These are phyloP conservation scores for Penicillium crystallinum DNA, from an alignment of 495 filamentous ascomycete species.

Conservation along the genomic window DNA sequence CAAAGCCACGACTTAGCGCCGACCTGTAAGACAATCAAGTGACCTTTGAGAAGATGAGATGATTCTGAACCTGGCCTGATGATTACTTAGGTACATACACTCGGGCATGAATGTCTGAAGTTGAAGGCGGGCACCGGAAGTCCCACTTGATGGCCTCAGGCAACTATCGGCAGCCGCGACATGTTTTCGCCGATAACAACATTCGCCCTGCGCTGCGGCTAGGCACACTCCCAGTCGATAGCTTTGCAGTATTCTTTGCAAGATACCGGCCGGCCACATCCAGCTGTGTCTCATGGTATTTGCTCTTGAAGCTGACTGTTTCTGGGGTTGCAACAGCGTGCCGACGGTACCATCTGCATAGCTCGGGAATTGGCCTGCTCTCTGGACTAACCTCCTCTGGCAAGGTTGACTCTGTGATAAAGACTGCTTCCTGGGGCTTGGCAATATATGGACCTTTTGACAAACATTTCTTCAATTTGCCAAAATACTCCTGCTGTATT, in stretches of 20 bases:
- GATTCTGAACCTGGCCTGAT: background rate
- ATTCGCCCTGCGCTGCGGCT: background rate
- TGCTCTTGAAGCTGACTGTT: background rate
- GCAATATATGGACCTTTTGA: background rate
- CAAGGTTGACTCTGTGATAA: background rate
- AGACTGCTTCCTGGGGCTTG: background rate
- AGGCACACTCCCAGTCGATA: background rate
- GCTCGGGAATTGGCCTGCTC: background rate
- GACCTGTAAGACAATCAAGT: background rate
- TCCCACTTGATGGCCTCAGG: slow-evolving; percentile 3
- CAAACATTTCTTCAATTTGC: background rate
- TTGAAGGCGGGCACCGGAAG: background rate
- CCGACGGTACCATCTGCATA: background rate
- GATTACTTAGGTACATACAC: background rate
- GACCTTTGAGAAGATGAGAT: background rate
- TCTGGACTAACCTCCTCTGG: too few species aligned
- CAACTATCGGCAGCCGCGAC: slow-evolving; percentile 1
- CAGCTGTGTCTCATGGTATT: background rate
- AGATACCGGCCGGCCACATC: background rate
- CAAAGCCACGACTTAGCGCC: background rate
- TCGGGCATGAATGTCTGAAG: background rate
- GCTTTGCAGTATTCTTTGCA: background rate
- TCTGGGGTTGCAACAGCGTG: background rate
- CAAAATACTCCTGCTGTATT: background rate
- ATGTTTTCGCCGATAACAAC: slow-evolving; percentile 9